A percentile compares a stretch with the other conserved stretches of the same genome.
phyloP scores from a whole-genome alignment of 306 rosid species.

The Medicago truncatula region MtrunA17r5.0-ANR NC_053042.1:30687001-30687500 shows the following conservation, averaged over 20 bases:
- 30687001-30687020: slow-evolving; percentile 15
- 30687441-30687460: slow-evolving; percentile 36
- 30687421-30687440: slow-evolving; percentile 74
- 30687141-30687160: slow-evolving; percentile 13
- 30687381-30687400: slow-evolving; percentile 77
- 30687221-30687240: slow-evolving; percentile 11
- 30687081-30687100: background rate
- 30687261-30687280: slow-evolving; percentile 13
- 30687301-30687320: slow-evolving; percentile 12
- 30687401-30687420: slow-evolving; percentile 86
- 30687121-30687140: slow-evolving; percentile 14
- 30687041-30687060: slow-evolving; percentile 7
- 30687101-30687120: background rate
- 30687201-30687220: slow-evolving; percentile 10
- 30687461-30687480: slow-evolving; percentile 21
- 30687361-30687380: slow-evolving; percentile 34
- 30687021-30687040: background rate
- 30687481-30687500: slow-evolving; percentile 1
- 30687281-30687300: slow-evolving; percentile 18
- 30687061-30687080: slow-evolving; percentile 8
- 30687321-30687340: background rate
- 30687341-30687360: slow-evolving; percentile 17
- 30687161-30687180: slow-evolving; percentile 29
- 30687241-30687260: slow-evolving; percentile 19
- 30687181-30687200: slow-evolving; percentile 25